phyloP scores from a whole-genome alignment of 2,329 filamentous ascomycete species.

The Verticillium tricorpus region DNA sequence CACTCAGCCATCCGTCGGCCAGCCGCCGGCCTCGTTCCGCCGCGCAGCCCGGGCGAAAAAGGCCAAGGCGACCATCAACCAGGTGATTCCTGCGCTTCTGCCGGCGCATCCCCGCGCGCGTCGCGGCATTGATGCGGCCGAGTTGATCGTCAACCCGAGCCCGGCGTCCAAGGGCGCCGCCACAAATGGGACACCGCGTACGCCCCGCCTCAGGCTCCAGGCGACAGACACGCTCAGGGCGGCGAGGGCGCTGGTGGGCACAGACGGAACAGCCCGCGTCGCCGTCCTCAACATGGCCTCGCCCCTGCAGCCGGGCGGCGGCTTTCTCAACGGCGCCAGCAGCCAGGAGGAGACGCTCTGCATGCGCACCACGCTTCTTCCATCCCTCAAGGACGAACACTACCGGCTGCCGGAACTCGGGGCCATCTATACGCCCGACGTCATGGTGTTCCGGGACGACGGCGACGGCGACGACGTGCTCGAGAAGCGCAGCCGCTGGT shows the following conservation, averaged over 20 bases:
- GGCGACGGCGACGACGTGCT: conserved; percentile 30
- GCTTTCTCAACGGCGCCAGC: conserved; percentile 54
- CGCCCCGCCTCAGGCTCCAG: conserved; percentile 38
- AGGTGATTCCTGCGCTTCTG: conserved; percentile 52
- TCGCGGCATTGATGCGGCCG: conserved; percentile 46
- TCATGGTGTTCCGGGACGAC: conserved; percentile 50
- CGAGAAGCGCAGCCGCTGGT: conserved; percentile 47
- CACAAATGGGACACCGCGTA: neutral
- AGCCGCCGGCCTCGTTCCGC: conserved; percentile 10
- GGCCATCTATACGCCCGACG: conserved; percentile 52
- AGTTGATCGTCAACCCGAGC: conserved; percentile 36
- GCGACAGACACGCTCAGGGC: conserved; percentile 49
- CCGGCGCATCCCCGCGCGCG: conserved; percentile 48
- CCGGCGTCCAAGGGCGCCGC: neutral
- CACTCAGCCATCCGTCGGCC: conserved; percentile 9
- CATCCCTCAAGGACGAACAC: conserved; percentile 52
- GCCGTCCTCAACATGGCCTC: conserved; percentile 62
- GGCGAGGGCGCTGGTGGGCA: conserved; percentile 31
- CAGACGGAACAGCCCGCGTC: conserved; percentile 23
- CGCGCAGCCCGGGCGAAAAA: conserved; percentile 43
- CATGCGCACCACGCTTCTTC: conserved; percentile 53
- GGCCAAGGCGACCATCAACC: conserved; percentile 54
- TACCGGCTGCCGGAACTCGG: conserved; percentile 57
- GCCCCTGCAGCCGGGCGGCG: conserved; percentile 55
- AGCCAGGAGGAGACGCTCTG: conserved; percentile 61